Evolutionary conservation across 164 flowering plant species (phyloP).

Genomic region (Pachysandra terminalis): DNA sequence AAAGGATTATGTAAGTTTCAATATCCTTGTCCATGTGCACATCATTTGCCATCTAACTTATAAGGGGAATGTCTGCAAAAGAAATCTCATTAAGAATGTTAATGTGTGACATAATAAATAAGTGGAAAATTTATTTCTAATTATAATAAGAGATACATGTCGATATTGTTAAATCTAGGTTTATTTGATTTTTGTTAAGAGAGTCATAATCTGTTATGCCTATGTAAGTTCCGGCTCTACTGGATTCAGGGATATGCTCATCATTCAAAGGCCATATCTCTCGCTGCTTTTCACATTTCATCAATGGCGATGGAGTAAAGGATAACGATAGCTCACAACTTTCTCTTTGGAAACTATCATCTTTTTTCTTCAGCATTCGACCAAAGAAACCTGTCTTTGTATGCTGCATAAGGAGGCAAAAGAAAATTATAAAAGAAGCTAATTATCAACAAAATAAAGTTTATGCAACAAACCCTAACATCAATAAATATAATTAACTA

Average conservation of each 20-base stretch:
- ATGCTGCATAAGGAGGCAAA: conserved; percentile 6
- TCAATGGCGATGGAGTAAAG: conserved; percentile 6
- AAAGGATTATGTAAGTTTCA: neutral
- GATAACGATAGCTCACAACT: conserved; percentile 23
- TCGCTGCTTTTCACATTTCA: conserved; percentile 7
- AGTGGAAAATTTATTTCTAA: neutral
- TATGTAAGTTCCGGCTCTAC: neutral
- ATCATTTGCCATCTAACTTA: neutral
- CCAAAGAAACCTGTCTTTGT: neutral
- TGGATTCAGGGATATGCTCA: neutral
- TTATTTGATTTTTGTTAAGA: conserved; percentile 4
- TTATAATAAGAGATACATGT: neutral
- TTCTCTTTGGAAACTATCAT: neutral
- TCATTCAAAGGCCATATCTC: conserved; percentile 3
- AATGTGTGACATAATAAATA: neutral
- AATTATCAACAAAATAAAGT: no score
- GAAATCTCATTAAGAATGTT: neutral
- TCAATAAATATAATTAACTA: no score
- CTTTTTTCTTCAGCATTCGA: conserved; percentile 7
- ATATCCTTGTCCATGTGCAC: neutral
- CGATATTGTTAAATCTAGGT: conserved; percentile 27
- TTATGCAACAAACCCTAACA: no score
- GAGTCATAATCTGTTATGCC: neutral
- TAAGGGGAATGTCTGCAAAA: neutral
- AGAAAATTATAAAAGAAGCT: neutral